These are phyloP conservation scores for Ceratocystis smalleyi DNA, from an alignment of 2,329 filamentous ascomycete genomes.

Conservation along the genomic window DNA sequence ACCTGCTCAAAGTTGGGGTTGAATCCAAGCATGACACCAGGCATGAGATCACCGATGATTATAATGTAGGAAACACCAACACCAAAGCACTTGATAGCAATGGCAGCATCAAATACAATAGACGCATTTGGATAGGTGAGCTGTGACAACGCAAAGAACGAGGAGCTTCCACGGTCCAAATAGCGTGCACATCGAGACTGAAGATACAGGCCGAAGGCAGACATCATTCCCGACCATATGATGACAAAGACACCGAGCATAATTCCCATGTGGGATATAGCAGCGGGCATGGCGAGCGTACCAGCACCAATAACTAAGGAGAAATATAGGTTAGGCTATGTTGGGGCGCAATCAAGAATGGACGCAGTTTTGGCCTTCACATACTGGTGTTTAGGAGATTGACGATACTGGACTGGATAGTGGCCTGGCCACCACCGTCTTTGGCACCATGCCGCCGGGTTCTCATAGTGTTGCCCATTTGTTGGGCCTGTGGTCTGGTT, in stretches of 20 bases:
- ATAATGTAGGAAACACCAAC: constrained; percentile 96
- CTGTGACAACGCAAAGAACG: constrained; percentile 93
- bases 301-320: constrained; percentile 76
- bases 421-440: constrained; percentile 65
- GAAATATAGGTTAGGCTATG: constrained; percentile 20
- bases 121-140: constrained; percentile 93
- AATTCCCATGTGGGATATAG: constrained; percentile 91
- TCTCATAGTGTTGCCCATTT: constrained; percentile 35
- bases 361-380: constrained; percentile 20
- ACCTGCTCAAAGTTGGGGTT: constrained; percentile 43
- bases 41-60: constrained; percentile 97
- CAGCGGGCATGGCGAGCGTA: constrained; percentile 86
- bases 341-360: background rate
- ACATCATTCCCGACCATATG: constrained; percentile 75
- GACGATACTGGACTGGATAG: constrained; percentile 80
- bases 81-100: constrained; percentile 95
- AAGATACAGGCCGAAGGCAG: constrained; percentile 86
- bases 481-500: constrained; percentile 19
- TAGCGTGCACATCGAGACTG: constrained; percentile 88
- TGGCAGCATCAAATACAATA: constrained; percentile 87
- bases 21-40: constrained; percentile 77
- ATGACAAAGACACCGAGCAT: constrained; percentile 70
- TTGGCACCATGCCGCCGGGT: constrained; percentile 50
- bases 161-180: constrained; percentile 71
- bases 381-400: constrained; percentile 93